Conservation (phyloP, 1,284 basidiomycete species). For the Mycena sp. region DNA sequence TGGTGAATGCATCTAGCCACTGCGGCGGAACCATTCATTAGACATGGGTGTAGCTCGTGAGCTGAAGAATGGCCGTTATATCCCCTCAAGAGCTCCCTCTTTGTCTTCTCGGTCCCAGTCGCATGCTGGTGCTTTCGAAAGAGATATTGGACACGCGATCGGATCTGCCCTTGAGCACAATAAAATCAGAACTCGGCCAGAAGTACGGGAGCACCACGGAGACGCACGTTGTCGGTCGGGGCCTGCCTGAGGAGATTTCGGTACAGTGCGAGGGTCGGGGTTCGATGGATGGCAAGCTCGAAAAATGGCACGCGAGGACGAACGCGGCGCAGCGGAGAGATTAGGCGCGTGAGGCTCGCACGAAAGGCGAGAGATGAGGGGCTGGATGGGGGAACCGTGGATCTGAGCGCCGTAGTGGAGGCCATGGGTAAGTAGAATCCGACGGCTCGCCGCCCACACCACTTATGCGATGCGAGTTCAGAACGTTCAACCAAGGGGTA, state of each 20-base stretch:
- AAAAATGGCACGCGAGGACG: conserved; percentile 77
- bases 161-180: conserved; percentile 54
- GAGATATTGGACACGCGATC: conserved; percentile 60
- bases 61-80: conserved; percentile 55
- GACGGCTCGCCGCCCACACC: too few relatives aligned
- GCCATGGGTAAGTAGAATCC: too few relatives aligned
- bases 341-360: conserved; percentile 57
- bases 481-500: too few relatives aligned
- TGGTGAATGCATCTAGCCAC: conserved; percentile 70
- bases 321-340: conserved; percentile 65
- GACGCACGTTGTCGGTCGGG: conserved; percentile 62
- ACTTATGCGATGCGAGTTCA: too few relatives aligned
- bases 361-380: conserved; percentile 57
- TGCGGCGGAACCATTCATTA: too few relatives aligned
- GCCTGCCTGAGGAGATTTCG: conserved; percentile 70
- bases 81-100: conserved; percentile 55
- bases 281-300: conserved; percentile 73
- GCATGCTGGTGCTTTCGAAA: conserved; percentile 63
- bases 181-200: conserved; percentile 12
- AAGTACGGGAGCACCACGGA: conserved; percentile 37
- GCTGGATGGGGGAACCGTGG: conserved; percentile 19
- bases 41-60: too few relatives aligned
- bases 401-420: neutral
- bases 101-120: conserved; percentile 59
- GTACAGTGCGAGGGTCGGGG: conserved; percentile 82